Evolutionary conservation across 2,329 filamentous ascomycete species (phyloP).

Genomic region (Colletotrichum sidae): DNA sequence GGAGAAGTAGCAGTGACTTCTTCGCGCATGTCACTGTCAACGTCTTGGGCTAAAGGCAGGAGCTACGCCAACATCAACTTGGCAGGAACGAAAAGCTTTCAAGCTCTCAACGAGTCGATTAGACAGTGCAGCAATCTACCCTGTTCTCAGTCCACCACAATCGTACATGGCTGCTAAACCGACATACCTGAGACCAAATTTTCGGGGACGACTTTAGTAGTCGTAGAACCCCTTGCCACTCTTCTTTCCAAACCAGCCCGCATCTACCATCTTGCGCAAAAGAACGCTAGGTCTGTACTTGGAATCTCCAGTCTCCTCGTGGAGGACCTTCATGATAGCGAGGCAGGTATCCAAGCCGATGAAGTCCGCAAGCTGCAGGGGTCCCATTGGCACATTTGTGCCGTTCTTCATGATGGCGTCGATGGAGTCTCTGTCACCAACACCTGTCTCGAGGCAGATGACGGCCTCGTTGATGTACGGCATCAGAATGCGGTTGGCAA

Average conservation of each 20-base stretch:
- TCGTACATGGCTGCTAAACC: neutral
- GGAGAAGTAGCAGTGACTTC: no score
- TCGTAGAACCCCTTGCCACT: conserved; percentile 96
- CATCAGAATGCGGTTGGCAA: conserved; percentile 98
- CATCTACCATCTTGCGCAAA: conserved; percentile 95
- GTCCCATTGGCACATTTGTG: conserved; percentile 98
- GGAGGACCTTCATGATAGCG: conserved; percentile 95
- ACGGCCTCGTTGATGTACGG: conserved; percentile 99
- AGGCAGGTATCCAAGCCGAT: conserved; percentile 97
- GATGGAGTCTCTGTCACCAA: conserved; percentile 90
- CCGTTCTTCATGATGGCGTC: conserved; percentile 99
- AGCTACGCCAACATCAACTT: no score
- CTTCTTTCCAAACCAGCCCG: conserved; percentile 98
- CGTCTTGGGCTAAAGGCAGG: no score
- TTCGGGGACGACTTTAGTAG: conserved; percentile 65
- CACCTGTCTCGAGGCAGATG: conserved; percentile 93
- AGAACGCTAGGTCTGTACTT: conserved; percentile 94
- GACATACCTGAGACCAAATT: conserved; percentile 1
- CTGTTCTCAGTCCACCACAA: no score
- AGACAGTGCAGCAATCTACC: no score
- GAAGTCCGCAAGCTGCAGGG: conserved; percentile 92
- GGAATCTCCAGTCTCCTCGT: conserved; percentile 91
- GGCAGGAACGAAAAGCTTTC: no score
- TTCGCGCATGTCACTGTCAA: no score
- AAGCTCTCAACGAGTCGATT: no score